Conservation (phyloP, 306 rosid species). For the Medicago lupulina region DNA sequence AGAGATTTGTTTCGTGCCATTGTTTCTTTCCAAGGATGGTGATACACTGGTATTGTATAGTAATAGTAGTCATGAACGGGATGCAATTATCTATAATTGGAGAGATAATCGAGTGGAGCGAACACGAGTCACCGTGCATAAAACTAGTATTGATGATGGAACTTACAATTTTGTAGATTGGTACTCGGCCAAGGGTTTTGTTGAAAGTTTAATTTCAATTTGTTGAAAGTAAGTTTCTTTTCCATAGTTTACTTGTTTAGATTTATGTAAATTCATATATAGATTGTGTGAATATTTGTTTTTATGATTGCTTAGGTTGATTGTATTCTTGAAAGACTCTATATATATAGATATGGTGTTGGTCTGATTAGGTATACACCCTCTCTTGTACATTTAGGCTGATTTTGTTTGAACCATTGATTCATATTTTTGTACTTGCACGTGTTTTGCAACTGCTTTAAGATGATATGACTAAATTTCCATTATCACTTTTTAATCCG, state of each 20-base stretch:
- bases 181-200: not conserved
- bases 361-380: no score
- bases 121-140: not conserved
- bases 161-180: fast-evolving
- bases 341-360: no score
- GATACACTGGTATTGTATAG: not conserved
- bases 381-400: no score
- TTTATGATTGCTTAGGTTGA: not conserved
- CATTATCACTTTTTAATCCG: not conserved
- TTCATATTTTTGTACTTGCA: no score
- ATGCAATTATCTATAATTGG: not conserved
- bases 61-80: fast-evolving
- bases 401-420: no score
- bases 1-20: not conserved
- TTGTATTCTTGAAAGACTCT: not conserved
- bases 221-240: conserved; percentile 1
- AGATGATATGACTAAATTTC: no score
- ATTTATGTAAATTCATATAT: not conserved
- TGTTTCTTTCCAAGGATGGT: not conserved
- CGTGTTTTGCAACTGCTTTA: no score
- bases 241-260: not conserved
- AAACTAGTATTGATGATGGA: not conserved
- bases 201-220: not conserved
- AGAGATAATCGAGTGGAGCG: not conserved
- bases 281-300: not conserved